A percentile compares a stretch with the other conserved stretches of the same genome.
phyloP scores from a whole-genome alignment of 208 protist species.

The Acanthamoeba sp. region DNA sequence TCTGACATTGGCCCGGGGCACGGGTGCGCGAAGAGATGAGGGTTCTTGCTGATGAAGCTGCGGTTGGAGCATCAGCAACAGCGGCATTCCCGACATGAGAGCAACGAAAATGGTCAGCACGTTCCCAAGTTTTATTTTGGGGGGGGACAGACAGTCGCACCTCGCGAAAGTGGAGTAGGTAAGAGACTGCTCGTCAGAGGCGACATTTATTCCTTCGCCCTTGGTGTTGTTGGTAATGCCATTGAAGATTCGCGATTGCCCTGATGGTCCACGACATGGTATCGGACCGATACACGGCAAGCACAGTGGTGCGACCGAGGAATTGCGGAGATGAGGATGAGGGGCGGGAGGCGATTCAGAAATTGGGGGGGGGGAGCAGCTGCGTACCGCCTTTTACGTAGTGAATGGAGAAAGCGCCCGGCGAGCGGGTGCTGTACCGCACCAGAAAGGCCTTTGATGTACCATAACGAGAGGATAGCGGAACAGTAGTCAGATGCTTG shows the following conservation, averaged over 20 bases:
- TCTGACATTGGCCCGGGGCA: neutral
- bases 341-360: too few species aligned
- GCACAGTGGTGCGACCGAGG: too few species aligned
- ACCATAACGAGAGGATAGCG: too few species aligned
- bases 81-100: too few species aligned
- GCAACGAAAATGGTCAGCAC: too few species aligned
- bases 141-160: neutral
- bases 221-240: constrained; percentile 58
- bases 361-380: too few species aligned
- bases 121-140: too few species aligned
- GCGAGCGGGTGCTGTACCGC: constrained; percentile 17
- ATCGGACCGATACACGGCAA: too few species aligned
- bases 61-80: neutral
- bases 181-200: constrained; percentile 11
- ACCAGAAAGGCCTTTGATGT: constrained; percentile 30
- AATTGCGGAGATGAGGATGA: too few species aligned
- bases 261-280: neutral
- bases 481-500: neutral
- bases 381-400: constrained; percentile 23
- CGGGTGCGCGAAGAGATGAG: neutral
- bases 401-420: constrained; percentile 43
- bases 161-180: constrained; percentile 41
- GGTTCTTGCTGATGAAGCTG: constrained; percentile 57
- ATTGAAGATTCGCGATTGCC: constrained; percentile 57
- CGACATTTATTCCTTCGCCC: constrained; percentile 35